Base-by-base conservation (phyloP, 2,329 filamentous ascomycete species). In the Exophiala spinifera region DNA sequence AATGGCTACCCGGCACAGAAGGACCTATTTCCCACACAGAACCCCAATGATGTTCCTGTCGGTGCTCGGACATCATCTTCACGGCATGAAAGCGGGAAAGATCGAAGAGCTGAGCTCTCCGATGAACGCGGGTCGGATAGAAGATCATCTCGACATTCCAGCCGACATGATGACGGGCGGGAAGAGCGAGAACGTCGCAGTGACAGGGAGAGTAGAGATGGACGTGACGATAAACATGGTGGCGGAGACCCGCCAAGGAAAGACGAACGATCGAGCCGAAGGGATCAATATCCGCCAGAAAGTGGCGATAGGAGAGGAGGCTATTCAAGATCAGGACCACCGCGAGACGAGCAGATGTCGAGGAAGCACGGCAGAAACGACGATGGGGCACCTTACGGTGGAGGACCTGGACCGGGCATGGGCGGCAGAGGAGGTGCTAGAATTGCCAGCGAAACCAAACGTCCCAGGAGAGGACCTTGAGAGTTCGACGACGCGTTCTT, bases 361-460 rank as follows among this genome's bases (percentile, higher is more conserved):
- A 56, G 66, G 43, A 66, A 67, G 14, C 69, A 70, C 40, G 70
- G 70, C n/a, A 62, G 64, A 48, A 66, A 69, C n/a, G 66, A 65
- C 10, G 52, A 56, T 20, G 47, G 45, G 17, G 17, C 36, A 28
- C 46, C 50, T 15, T 46, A 49, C 28, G 33, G 69, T 39, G 65
- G 66, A 15, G 70, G 71, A 3, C 67, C 68, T 40, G 61, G 61
- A 33, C 64, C 62, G 46, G 64, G 63, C 37, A 64, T 61, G 25
- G 53, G 64, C 34, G 63, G 62, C 14, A 65, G 72, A 31, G 66
- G 69, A 36, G 72, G 70, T n/a, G 67, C 65, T 52, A 64, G 72
- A n/a, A 68, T 67, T 59, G 68, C 70, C 13, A 66, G 66, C 51
- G 72, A 75, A 13, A 73, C 62, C 57, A 75, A 75, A 60, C 69